Base-by-base conservation (phyloP, 768 basidiomycete species). In the Lactifluus rugatus region DNA sequence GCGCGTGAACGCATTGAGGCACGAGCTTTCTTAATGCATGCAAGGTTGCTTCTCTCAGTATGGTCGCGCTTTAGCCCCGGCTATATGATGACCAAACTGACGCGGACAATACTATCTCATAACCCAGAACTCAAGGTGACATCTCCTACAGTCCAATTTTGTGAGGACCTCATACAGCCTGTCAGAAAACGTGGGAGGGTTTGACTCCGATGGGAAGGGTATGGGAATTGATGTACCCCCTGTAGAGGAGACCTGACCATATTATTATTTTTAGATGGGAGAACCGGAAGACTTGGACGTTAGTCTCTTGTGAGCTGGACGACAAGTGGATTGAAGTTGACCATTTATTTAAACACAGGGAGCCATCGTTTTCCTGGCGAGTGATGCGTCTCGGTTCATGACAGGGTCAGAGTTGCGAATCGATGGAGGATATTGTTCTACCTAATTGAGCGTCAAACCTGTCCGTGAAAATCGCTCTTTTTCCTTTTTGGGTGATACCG, bases 41-140 rank as follows among this genome's bases (percentile, higher is more conserved):
- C 11, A 8, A 0, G 36, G n/a, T 56, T 46, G 57, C 37, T 56
- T 48, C 49, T 50, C 34, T 55, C 54, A 37, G 26, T 49, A 64
- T 47, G 44, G 58, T 14, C 48, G 39, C 49, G 48, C 55, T 19
- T 42, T 62, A 91, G 89, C 65, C 92, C 93, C 21, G 94, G 95
- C 9, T 98, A 98, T 75, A 95, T 95, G 84, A 73, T 91, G 58
- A 96, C 93, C 7, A 85, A 89, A 71, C 76, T 98, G 57, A 95
- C 93, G 2, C 84, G 78, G 68, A 85, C 86, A 14, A 85, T 97
- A 65, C 71, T 96, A 47, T 81, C 85, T 56, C 78, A 81, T 59
- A 80, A 95, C 65, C 74, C 74, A 8, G 87, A 86, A 62, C 77
- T 95, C 37, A 85, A 87, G 79, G 89, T 87, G 58, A 58, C 71